Percentiles rank a stretch among this genome's conserved stretches.
phyloP scores from a whole-genome alignment of 345 rosid genomes.

The Eucalyptus pauciflora region DNA sequence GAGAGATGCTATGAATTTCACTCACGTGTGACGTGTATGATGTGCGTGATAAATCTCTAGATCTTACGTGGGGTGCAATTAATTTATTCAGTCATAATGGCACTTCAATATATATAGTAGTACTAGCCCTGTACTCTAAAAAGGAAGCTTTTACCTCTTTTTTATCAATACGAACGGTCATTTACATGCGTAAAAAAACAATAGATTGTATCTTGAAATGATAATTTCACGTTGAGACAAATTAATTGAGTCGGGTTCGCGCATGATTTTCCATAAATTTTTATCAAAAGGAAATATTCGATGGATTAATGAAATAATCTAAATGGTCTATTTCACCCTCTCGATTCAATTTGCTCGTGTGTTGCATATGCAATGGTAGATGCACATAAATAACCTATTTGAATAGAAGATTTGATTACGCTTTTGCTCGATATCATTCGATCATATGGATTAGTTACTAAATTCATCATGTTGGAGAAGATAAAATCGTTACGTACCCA shows the following conservation, averaged over 20 bases:
- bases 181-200: fast-evolving
- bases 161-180: fast-evolving
- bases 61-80: not conserved
- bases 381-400: not conserved
- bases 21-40: fast-evolving
- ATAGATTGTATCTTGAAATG: not conserved
- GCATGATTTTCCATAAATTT: not conserved
- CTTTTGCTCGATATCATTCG: too few species aligned
- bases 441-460: not conserved
- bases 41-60: not conserved
- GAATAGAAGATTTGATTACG: not conserved
- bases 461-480: not conserved
- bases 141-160: not conserved
- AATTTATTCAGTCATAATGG: not conserved
- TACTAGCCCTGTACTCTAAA: too few species aligned
- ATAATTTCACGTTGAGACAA: fast-evolving
- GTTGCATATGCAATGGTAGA: fast-evolving
- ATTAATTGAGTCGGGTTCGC: fast-evolving
- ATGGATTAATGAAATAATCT: not conserved
- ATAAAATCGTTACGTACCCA: too few species aligned
- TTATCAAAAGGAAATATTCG: not conserved
- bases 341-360: not conserved
- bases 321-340: not conserved
- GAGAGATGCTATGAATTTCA: not conserved
- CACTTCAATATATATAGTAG: not conserved